phyloP scores from a whole-genome alignment of 2,329 filamentous ascomycete genomes.

The Colletotrichum cordylinicola region DNA sequence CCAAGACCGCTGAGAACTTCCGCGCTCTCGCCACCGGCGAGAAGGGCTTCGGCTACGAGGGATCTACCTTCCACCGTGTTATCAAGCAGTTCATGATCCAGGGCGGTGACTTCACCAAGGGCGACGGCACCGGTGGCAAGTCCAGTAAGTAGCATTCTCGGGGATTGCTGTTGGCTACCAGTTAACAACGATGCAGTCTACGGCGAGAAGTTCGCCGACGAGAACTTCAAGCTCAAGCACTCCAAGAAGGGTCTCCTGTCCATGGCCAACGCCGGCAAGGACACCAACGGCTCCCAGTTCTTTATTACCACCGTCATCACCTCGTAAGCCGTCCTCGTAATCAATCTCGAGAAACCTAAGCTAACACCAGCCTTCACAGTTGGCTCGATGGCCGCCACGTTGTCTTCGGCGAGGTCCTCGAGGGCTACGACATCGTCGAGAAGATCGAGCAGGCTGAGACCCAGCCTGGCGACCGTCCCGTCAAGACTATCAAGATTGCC shows the following conservation, averaged over 20 bases:
- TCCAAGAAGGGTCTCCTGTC: slow-evolving; percentile 82
- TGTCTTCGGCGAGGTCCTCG: slow-evolving; percentile 87
- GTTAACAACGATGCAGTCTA: slow-evolving; percentile 62
- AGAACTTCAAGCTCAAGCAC: slow-evolving; percentile 97
- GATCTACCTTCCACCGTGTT: slow-evolving; percentile 85
- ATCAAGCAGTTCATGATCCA: slow-evolving; percentile 94
- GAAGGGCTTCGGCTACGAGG: slow-evolving; percentile 85
- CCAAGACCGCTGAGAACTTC: slow-evolving; percentile 77
- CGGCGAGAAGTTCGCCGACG: slow-evolving; percentile 81
- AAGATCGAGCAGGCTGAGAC: slow-evolving; percentile 79
- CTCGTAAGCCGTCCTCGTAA: slow-evolving; percentile 55
- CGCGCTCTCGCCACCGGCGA: slow-evolving; percentile 83
- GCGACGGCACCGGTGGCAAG: slow-evolving; percentile 84
- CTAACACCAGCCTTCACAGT: slow-evolving; percentile 40
- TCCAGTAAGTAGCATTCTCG: slow-evolving; percentile 63
- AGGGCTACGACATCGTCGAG: slow-evolving; percentile 82
- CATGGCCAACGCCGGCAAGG: slow-evolving; percentile 85
- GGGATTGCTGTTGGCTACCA: neutral
- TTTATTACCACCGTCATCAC: slow-evolving; percentile 88
- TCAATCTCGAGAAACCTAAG: neutral
- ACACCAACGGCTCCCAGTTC: slow-evolving; percentile 90
- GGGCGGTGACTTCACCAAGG: slow-evolving; percentile 86
- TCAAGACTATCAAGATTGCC: slow-evolving; percentile 73
- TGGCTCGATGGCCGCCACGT: slow-evolving; percentile 88
- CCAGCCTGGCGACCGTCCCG: slow-evolving; percentile 70